Evolutionary conservation across 345 rosid species (phyloP).

Genomic region (Citrus maxima): DNA sequence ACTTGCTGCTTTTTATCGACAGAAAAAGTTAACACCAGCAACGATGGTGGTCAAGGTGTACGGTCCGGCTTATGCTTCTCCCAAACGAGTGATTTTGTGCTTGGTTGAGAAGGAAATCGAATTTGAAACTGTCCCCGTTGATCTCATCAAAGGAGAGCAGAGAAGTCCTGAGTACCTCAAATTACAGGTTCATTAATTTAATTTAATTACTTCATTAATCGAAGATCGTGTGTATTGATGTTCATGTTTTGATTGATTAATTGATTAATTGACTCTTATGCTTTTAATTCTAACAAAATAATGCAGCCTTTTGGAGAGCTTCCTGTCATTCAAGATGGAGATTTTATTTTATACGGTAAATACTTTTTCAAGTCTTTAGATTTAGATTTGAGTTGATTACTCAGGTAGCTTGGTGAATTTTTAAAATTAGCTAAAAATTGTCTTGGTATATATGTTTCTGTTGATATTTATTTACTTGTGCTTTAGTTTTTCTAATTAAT

Average conservation of each 20-base stretch:
- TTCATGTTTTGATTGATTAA: too few species aligned
- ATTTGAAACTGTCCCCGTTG: slow-evolving; percentile 56
- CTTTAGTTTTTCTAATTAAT: too few species aligned
- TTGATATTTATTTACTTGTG: too few species aligned
- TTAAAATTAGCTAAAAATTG: too few species aligned
- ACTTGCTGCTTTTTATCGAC: too few species aligned
- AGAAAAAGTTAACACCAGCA: not conserved
- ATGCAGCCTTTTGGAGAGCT: slow-evolving; percentile 67
- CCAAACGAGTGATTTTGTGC: slow-evolving; percentile 49
- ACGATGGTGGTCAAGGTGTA: slow-evolving; percentile 37
- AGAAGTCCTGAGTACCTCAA: slow-evolving; percentile 49
- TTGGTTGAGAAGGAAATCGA: slow-evolving; percentile 52
- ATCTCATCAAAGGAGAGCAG: slow-evolving; percentile 64
- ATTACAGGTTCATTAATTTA: slow-evolving; percentile 40
- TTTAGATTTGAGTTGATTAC: too few species aligned
- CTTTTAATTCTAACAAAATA: not conserved
- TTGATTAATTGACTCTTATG: not conserved
- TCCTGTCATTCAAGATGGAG: slow-evolving; percentile 74
- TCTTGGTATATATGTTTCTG: too few species aligned
- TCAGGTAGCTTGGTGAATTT: too few species aligned
- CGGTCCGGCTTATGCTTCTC: slow-evolving; percentile 50
- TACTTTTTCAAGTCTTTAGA: not conserved
- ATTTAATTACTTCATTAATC: too few species aligned
- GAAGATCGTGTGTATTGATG: too few species aligned
- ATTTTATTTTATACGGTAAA: slow-evolving; percentile 58